Evolutionary conservation across 495 filamentous ascomycete genomes (phyloP), one percentile per base, ranked within the genome.

Genomic region (Penicillium ucsense): DNA sequence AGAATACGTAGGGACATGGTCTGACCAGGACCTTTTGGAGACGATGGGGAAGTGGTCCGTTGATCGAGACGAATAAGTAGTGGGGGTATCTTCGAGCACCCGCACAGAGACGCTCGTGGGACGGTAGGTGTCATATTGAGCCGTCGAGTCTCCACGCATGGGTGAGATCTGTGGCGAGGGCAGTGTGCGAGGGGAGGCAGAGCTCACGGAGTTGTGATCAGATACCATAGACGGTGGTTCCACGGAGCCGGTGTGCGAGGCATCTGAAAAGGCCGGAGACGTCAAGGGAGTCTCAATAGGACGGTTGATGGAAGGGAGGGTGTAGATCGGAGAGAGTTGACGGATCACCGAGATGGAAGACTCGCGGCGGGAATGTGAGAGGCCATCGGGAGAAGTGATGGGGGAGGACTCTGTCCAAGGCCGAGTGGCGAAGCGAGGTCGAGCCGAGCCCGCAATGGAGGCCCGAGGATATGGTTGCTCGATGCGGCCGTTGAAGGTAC

Each of bases 191-290:
- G 79, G 75, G 10, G 76, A 79, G 20, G 75, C 66, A 20, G 80
- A 81, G 53, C 75, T 79, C n/a, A 76, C 69, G 1, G 81, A 86
- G 54, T 80, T 77, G 48, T 73, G 75, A 57, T 88, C 84, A 3
- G 85, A 88, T 30, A 86, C 70, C 52, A 88, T 74, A 3, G 83
- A 87, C 29, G 84, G 84, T 2, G 83, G 79, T n/a, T 83, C 80
- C 12, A 76, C 61, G 3, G 77, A 83, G 35, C 78, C 74, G 35
- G 77, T 66, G 56, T 77, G 63, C 41, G 84, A 82, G n/a, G 63
- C 66, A 28, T 80, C 75, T 2, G 77, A 79, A 51, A 71, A 76
- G 28, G 75, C 72, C n/a, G 86, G 85, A 10, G 86, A 89, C 8
- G 82, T 83, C 57, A 88, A 74, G 28, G 83, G 77, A 3, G 77